Percentiles rank a stretch among this genome's conserved stretches.
These are phyloP conservation scores for Tricholoma terreum DNA, from an alignment of 768 basidiomycete species.

Conservation along the genomic window DNA sequence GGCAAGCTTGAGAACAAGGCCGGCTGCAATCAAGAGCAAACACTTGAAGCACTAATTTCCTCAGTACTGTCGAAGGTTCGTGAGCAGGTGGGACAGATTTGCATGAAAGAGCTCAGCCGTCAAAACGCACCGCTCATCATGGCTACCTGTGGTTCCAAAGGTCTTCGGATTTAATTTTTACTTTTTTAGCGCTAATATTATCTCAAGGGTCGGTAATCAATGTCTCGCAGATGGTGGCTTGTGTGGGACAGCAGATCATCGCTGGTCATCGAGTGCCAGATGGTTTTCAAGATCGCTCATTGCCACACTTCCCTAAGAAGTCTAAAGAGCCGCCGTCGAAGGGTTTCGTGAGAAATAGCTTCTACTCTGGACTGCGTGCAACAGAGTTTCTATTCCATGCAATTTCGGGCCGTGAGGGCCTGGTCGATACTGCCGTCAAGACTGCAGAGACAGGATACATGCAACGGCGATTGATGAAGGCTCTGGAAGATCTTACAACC, in stretches of 20 bases:
- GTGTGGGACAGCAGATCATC: slow-evolving; percentile 99
- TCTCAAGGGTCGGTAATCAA: slow-evolving; percentile 89
- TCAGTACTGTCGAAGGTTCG: slow-evolving; percentile 92
- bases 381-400: slow-evolving; percentile 99
- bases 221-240: slow-evolving; percentile 99
- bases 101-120: slow-evolving; percentile 96
- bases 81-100: slow-evolving; percentile 94
- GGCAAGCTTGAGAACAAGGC: slow-evolving; percentile 94
- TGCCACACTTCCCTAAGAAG: slow-evolving; percentile 99
- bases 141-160: slow-evolving; percentile 99
- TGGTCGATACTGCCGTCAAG: slow-evolving; percentile 99
- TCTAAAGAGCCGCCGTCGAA: slow-evolving; percentile 95
- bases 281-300: slow-evolving; percentile 97
- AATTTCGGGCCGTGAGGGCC: slow-evolving; percentile 95
- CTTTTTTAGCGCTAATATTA: background rate
- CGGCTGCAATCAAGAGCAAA: slow-evolving; percentile 97
- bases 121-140: slow-evolving; percentile 98
- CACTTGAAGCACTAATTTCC: slow-evolving; percentile 94
- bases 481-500: slow-evolving; percentile 92
- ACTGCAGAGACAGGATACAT: slow-evolving; percentile 99
- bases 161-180: slow-evolving; percentile 32
- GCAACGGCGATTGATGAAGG: slow-evolving; percentile 99
- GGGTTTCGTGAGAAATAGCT: slow-evolving; percentile 97
- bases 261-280: slow-evolving; percentile 97
- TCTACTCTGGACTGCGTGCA: slow-evolving; percentile 86